phyloP scores from a whole-genome alignment of 768 basidiomycete genomes.

The Leccinum longicurvipes region DNA sequence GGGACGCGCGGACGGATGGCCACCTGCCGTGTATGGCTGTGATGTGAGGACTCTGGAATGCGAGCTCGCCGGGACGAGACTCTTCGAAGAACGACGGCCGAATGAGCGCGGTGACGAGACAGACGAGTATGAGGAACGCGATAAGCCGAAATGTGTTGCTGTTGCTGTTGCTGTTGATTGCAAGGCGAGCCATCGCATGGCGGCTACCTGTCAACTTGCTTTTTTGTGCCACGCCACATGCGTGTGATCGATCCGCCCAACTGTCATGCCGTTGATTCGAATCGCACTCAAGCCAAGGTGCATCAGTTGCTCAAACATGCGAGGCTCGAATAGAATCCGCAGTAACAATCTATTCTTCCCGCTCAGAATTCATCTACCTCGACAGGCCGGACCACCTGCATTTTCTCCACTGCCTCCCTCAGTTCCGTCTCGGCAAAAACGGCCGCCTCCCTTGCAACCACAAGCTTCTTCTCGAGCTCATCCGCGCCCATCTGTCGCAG shows the following conservation, averaged over 20 bases:
- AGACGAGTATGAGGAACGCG: conserved; percentile 23
- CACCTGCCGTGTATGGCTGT: conserved; percentile 30
- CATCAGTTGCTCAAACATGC: neutral
- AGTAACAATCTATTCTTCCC: neutral
- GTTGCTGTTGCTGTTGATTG: conserved; percentile 17
- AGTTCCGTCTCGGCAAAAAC: conserved; percentile 73
- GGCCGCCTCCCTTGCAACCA: conserved; percentile 66
- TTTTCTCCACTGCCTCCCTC: conserved; percentile 68
- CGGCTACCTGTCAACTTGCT: neutral
- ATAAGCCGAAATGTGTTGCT: conserved; percentile 6
- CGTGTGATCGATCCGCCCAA: no score
- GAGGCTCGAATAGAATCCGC: neutral
- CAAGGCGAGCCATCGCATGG: conserved; percentile 22
- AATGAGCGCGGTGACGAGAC: conserved; percentile 20
- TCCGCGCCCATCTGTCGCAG: conserved; percentile 56
- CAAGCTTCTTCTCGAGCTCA: conserved; percentile 73
- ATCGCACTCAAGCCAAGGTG: no score
- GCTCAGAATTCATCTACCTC: conserved; percentile 35
- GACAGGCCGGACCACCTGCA: conserved; percentile 53
- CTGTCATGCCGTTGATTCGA: no score
- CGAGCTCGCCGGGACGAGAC: conserved; percentile 6
- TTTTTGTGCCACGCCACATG: neutral
- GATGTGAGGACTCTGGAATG: neutral
- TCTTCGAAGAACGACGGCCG: conserved; percentile 3
- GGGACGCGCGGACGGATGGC: conserved; percentile 29